Evolutionary conservation across 306 rosid genomes (phyloP), one percentile per base, ranked within the genome.

Genomic region (Prunus persica): DNA sequence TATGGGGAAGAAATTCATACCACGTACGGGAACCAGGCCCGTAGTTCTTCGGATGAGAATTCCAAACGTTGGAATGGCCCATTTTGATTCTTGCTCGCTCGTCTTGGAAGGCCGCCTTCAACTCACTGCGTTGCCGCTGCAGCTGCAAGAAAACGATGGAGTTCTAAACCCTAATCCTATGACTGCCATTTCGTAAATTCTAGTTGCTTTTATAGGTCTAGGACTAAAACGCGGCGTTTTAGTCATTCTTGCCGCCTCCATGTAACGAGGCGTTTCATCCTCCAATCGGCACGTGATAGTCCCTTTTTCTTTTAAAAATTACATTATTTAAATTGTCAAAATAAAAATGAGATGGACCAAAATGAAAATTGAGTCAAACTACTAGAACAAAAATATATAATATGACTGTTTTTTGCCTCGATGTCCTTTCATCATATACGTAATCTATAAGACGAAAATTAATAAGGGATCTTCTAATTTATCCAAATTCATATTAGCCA

Each of bases 1-100:
- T 16, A 15, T 32, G 27, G 5, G 27, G 16, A 41, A 11, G 32
- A 32, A 70, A 4, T 25, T 38, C 43, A 20, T 58, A 84, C 88
- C 88, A 87, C 28, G 85, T 52, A 14, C 87, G 87, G 76, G 91
- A 87, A 25, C 91, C 91, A 20, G 87, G 91, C 28, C 88, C 88
- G 27, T 87, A 87, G 73, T 45, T 84, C 79, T 87, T 87, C 0
- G 91, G 87, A 55, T 87, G 88, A 25, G 88, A 84, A 49, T 82
- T 84, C 88, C 91, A 84, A 4, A 87, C 84, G 62, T 87, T 85
- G 1, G 91, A 72, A 46, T 85, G 91, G 0, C 91, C 91, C 89
- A 85, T 84, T 46, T 61, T 80, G 60, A 13, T 8, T 67, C 61
- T 32, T 43, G 51, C n/a, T 58, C 71, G 28, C 49, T 47, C 18